phyloP scores from a whole-genome alignment of 257 asterid genomes.

The Osmanthus fragrans region DNA sequence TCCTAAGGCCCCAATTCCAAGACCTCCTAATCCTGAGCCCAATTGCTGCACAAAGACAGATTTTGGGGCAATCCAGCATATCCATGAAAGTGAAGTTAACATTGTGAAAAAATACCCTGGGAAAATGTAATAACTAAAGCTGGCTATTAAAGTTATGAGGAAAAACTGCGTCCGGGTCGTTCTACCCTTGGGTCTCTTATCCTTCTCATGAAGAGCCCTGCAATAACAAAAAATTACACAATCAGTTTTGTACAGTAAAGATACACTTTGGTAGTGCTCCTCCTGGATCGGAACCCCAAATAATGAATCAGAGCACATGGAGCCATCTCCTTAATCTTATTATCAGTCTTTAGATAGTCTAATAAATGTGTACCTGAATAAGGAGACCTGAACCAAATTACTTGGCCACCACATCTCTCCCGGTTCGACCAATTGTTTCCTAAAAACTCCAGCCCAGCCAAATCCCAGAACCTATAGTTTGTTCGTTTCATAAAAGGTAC shows the following conservation, averaged over 20 bases:
- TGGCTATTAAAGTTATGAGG: slow-evolving; percentile 34
- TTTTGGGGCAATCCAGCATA: slow-evolving; percentile 48
- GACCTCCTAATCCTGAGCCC: slow-evolving; percentile 47
- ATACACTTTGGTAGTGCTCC: no score
- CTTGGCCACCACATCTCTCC: slow-evolving; percentile 72
- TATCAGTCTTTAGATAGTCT: no score
- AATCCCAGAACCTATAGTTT: slow-evolving; percentile 46
- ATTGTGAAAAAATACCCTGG: slow-evolving; percentile 47
- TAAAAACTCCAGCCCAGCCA: slow-evolving; percentile 67
- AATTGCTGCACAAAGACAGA: slow-evolving; percentile 44
- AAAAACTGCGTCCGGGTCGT: slow-evolving; percentile 45
- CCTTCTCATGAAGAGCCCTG: slow-evolving; percentile 56
- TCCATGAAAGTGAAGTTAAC: slow-evolving; percentile 46
- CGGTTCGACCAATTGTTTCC: slow-evolving; percentile 51
- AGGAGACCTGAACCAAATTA: slow-evolving; percentile 53
- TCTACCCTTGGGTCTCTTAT: slow-evolving; percentile 36
- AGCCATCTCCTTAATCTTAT: no score
- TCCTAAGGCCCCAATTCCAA: slow-evolving; percentile 48
- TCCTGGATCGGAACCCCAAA: no score
- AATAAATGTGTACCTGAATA: slow-evolving; percentile 39
- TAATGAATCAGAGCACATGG: no score
- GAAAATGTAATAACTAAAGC: slow-evolving; percentile 38
- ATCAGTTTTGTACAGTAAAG: neutral
- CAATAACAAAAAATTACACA: neutral
- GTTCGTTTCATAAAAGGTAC: neutral